Conservation (phyloP, 805 yeast genomes). For the Cyberlindnera mississippiensis region DNA sequence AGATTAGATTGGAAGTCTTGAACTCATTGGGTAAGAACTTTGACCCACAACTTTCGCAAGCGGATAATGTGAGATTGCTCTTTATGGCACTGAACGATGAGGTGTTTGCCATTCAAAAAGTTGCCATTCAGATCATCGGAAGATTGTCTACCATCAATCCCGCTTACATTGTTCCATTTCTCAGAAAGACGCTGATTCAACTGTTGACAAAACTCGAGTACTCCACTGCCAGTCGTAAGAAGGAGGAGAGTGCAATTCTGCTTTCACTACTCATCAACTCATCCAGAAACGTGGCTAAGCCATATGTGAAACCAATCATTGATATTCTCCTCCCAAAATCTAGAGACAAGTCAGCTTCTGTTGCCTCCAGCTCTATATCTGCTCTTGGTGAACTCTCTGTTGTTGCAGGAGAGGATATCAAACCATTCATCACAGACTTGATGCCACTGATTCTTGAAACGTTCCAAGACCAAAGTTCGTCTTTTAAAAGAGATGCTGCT, state of each 20-base stretch:
- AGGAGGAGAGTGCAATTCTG: constrained; percentile 82
- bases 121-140: constrained; percentile 76
- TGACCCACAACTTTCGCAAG: constrained; percentile 92
- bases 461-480: constrained; percentile 89
- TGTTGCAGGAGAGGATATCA: constrained; percentile 84
- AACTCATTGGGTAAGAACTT: constrained; percentile 67
- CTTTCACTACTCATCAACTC: constrained; percentile 70
- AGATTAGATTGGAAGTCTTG: constrained; percentile 77
- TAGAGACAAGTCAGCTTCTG: constrained; percentile 67
- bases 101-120: constrained; percentile 74
- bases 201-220: constrained; percentile 80
- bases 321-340: constrained; percentile 78
- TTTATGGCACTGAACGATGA: constrained; percentile 93
- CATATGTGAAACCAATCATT: constrained; percentile 88
- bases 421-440: constrained; percentile 62
- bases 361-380: constrained; percentile 77
- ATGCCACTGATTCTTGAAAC: constrained; percentile 89
- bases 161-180: constrained; percentile 90
- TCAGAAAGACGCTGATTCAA: constrained; percentile 83
- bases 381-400: constrained; percentile 88
- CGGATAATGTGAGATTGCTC: constrained; percentile 79
- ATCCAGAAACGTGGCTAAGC: constrained; percentile 79
- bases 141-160: constrained; percentile 84
- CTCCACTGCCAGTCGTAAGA: constrained; percentile 67
- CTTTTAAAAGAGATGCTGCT: constrained; percentile 85